Evolutionary conservation across 306 rosid genomes (phyloP).

Genomic region (Coriaria nepalensis): DNA sequence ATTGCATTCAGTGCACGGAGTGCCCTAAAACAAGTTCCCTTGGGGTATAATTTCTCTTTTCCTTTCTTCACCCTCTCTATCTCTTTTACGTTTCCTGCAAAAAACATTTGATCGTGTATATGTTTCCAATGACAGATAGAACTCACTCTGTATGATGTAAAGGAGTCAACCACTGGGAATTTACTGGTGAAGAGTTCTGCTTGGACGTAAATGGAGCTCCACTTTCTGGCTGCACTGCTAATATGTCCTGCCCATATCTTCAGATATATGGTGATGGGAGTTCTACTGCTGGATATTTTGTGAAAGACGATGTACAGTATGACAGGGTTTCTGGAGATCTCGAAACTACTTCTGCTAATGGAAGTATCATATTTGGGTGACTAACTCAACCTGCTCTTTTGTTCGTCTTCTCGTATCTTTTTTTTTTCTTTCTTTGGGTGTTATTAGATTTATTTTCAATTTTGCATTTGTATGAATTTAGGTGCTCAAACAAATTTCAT

Average conservation of each 20-base stretch:
- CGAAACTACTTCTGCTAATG: constrained; percentile 65
- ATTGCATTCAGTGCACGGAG: constrained; percentile 78
- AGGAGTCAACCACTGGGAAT: constrained; percentile 60
- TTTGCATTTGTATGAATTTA: constrained; percentile 1
- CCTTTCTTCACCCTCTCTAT: background rate
- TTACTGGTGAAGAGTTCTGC: constrained; percentile 59
- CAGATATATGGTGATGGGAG: constrained; percentile 94
- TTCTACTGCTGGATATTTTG: constrained; percentile 87
- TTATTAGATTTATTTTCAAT: too few relatives aligned
- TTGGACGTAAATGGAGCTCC: constrained; percentile 68
- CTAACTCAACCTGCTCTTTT: constrained; percentile 14
- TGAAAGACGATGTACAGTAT: constrained; percentile 60
- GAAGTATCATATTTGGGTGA: constrained; percentile 85
- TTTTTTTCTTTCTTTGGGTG: background rate
- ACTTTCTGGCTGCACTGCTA: constrained; percentile 49
- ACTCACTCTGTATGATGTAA: constrained; percentile 58
- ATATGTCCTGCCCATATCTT: constrained; percentile 70
- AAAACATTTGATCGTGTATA: background rate
- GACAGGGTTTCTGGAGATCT: constrained; percentile 86
- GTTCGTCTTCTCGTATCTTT: background rate
- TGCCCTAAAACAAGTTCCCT: constrained; percentile 78
- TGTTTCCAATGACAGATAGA: constrained; percentile 40
- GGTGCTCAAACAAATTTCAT: too few relatives aligned
- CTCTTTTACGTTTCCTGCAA: background rate
- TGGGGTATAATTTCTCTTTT: constrained; percentile 46